phyloP scores from a whole-genome alignment of 192 early-diverging fungal genomes.

The Dimargaris verticillata region DNA sequence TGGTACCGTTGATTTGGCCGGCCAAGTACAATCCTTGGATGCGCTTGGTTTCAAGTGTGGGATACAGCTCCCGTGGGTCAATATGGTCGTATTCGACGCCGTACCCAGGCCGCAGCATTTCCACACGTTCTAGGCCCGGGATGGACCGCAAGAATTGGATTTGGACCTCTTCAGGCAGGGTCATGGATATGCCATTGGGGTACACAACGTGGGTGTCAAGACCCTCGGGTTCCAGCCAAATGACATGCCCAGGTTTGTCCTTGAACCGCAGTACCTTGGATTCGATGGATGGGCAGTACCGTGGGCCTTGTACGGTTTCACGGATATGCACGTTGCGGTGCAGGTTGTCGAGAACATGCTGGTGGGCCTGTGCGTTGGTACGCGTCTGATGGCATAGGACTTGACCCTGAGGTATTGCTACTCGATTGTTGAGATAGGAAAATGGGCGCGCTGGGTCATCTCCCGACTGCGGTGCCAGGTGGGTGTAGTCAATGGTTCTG shows the following conservation, averaged over 20 bases:
- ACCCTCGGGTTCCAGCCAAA: constrained; percentile 75
- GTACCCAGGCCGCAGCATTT: constrained; percentile 55
- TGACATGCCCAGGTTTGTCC: constrained; percentile 41
- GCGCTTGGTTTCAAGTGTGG: constrained; percentile 62
- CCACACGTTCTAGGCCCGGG: constrained; percentile 54
- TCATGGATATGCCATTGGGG: constrained; percentile 74
- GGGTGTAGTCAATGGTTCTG: constrained; percentile 54
- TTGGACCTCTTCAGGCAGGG: constrained; percentile 64
- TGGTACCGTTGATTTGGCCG: constrained; percentile 79
- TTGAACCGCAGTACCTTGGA: constrained; percentile 61
- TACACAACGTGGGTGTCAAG: constrained; percentile 55
- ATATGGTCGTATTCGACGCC: constrained; percentile 80
- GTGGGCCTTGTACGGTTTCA: constrained; percentile 66
- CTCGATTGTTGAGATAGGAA: constrained; percentile 53
- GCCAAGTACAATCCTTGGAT: constrained; percentile 60
- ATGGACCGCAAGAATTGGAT: constrained; percentile 49
- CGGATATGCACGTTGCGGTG: constrained; percentile 67
- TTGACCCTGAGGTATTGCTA: constrained; percentile 50
- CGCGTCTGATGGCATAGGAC: constrained; percentile 59
- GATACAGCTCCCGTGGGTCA: constrained; percentile 61
- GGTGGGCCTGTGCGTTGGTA: constrained; percentile 46
- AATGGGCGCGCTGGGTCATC: constrained; percentile 58
- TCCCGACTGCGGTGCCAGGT: constrained; percentile 42
- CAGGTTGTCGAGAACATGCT: constrained; percentile 52
- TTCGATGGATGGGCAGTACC: constrained; percentile 71